phyloP scores from a whole-genome alignment of 1,284 basidiomycete species.

The Melanopsichium pennsylvanicum region DNA sequence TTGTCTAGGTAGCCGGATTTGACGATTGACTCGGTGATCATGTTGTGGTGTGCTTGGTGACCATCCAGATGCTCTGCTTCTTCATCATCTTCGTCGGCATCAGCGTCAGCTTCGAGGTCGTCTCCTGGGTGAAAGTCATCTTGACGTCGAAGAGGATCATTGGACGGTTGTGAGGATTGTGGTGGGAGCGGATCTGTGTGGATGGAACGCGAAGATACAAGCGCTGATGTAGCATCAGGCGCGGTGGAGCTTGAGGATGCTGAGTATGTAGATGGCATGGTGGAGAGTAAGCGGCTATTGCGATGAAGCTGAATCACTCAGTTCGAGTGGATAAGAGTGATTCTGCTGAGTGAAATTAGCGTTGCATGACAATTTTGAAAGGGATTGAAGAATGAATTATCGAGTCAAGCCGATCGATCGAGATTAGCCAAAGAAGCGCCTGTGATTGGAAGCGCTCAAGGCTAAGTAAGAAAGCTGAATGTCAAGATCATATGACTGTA shows the following conservation, averaged over 20 bases:
- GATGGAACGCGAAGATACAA: neutral
- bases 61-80: constrained; percentile 77
- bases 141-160: constrained; percentile 2
- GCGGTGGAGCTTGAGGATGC: neutral
- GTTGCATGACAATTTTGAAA: neutral
- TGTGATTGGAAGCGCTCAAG: too few relatives aligned
- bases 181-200: neutral
- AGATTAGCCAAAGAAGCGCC: too few relatives aligned
- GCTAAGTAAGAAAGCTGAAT: too few relatives aligned
- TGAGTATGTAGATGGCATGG: constrained; percentile 1
- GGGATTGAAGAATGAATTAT: too few relatives aligned
- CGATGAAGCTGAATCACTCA: too few relatives aligned
- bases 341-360: neutral
- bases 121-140: constrained; percentile 23
- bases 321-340: too few relatives aligned
- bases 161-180: neutral
- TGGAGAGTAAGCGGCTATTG: neutral
- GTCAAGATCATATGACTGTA: too few relatives aligned
- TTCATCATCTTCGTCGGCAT: constrained; percentile 74
- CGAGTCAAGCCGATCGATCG: too few relatives aligned
- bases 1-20: constrained; percentile 92
- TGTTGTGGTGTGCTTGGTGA: constrained; percentile 58
- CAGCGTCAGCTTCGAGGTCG: constrained; percentile 41
- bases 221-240: constrained; percentile 6
- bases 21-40: constrained; percentile 76